Base-by-base conservation (phyloP, 2,329 filamentous ascomycete genomes). In the Conoideocrella luteorostrata region DNA sequence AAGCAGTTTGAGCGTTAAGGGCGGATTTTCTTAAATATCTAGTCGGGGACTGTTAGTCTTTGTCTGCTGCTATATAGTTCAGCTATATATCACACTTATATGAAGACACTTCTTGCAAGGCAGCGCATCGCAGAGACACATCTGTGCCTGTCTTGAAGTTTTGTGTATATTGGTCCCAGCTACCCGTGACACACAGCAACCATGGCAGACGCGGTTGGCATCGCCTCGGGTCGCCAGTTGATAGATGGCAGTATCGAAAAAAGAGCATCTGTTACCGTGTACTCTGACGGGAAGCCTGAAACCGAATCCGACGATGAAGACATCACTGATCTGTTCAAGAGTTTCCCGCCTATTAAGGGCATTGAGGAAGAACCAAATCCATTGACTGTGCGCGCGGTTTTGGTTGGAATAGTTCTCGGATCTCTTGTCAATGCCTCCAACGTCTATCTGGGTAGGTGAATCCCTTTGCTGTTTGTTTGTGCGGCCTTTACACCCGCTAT, bases 401-500 rank as follows among this genome's bases (percentile, higher is more conserved):
- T 78, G 30, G 62, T 77, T 26, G 78, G 78, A 36, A 69, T 74
- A 43, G 54, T 75, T 33, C 70, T 78, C 23, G 78, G 78, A 37
- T 75, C 72, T 13, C 66, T 82, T 7, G 76, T 81, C 51, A 80
- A 79, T 52, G 75, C 77, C 9, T 80, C 76, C 46, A 82, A 82
- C 55, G 66, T 82, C 33, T 82, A 82, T 51, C 69, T 82, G 21
- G 77, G 77, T 67, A 62, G 40, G 59, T 46, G 12, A 13, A n/a
- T n/a, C n/a, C n/a, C n/a, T n/a, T n/a, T n/a, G n/a, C n/a, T n/a
- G n/a, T n/a, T n/a, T n/a, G n/a, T n/a, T n/a, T n/a, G n/a, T n/a
- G n/a, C n/a, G n/a, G n/a, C n/a, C n/a, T n/a, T n/a, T n/a, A n/a
- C n/a, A n/a, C n/a, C n/a, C n/a, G n/a, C n/a, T n/a, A n/a, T n/a